phyloP scores from a whole-genome alignment of 768 basidiomycete species.

The Xanthoconium purpureum region DNA sequence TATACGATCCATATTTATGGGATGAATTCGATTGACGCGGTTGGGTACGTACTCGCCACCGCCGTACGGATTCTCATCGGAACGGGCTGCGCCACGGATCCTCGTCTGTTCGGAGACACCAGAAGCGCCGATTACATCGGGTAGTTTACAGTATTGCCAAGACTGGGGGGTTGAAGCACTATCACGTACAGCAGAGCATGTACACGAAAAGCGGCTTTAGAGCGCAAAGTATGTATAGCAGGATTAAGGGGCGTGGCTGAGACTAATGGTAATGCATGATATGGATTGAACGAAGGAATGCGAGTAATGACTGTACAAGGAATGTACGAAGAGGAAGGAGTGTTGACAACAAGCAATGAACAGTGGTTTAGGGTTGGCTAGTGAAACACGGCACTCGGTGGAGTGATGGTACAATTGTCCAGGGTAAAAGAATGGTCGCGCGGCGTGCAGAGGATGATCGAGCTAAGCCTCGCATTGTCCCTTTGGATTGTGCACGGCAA shows the following conservation, averaged over 20 bases:
- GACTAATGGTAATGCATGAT: not conserved
- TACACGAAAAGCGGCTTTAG: not conserved
- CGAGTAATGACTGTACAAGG: slow-evolving; percentile 8
- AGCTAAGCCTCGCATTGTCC: slow-evolving; percentile 12
- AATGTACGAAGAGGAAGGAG: not conserved
- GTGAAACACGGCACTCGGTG: slow-evolving; percentile 9
- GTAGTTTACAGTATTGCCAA: not conserved
- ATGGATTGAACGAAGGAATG: slow-evolving; percentile 9
- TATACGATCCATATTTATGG: slow-evolving; percentile 31
- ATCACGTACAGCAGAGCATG: not conserved
- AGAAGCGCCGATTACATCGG: not conserved
- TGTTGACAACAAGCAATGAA: no score
- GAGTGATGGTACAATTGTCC: slow-evolving; percentile 7
- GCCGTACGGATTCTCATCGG: not conserved
- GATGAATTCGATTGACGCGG: not conserved
- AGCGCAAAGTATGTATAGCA: slow-evolving; percentile 3
- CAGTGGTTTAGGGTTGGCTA: not conserved
- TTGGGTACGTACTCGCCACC: not conserved
- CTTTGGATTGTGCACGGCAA: slow-evolving; percentile 41
- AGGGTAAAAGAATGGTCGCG: not conserved
- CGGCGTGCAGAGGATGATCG: not conserved
- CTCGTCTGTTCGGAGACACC: not conserved
- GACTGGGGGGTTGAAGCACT: not conserved
- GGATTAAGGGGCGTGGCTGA: not conserved
- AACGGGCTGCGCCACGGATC: not conserved